These are phyloP conservation scores for Yarrowia osloensis DNA, from an alignment of 805 yeast genomes.

Conservation along the genomic window DNA sequence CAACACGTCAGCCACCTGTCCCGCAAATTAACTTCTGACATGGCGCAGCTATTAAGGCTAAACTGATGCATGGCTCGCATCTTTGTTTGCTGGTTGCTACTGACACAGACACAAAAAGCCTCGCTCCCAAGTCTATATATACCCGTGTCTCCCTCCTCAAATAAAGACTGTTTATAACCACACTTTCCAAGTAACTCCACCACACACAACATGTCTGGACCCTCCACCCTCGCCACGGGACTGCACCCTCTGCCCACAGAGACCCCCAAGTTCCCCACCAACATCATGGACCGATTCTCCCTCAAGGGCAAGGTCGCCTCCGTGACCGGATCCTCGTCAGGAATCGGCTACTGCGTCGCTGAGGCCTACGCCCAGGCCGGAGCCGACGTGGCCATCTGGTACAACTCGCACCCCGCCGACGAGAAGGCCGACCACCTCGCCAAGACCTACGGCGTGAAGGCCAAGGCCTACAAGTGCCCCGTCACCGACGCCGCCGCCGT, in stretches of 20 bases:
- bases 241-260: constrained; percentile 52
- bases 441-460: constrained; percentile 59
- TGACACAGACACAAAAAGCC: background rate
- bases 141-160: background rate
- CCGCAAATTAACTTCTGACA: background rate
- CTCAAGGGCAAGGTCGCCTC: constrained; percentile 81
- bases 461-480: constrained; percentile 65
- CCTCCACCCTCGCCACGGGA: constrained; percentile 41
- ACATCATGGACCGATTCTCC: constrained; percentile 69
- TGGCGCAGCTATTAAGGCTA: background rate
- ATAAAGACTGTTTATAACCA: too few species aligned
- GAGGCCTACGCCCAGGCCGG: constrained; percentile 86
- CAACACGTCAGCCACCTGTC: background rate
- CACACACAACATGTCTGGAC: constrained; percentile 35
- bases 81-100: constrained; percentile 27
- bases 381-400: constrained; percentile 75
- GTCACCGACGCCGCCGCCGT: constrained; percentile 55
- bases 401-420: constrained; percentile 62
- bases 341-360: constrained; percentile 81
- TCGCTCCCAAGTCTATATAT: constrained; percentile 1
- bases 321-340: constrained; percentile 82
- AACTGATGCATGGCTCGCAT: background rate
- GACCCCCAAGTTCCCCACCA: constrained; percentile 53
- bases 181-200: background rate
- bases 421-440: constrained; percentile 60